Evolutionary conservation across 2,329 filamentous ascomycete genomes (phyloP), one percentile per base, ranked within the genome.

Genomic region (Ilyonectria mors-panacis): DNA sequence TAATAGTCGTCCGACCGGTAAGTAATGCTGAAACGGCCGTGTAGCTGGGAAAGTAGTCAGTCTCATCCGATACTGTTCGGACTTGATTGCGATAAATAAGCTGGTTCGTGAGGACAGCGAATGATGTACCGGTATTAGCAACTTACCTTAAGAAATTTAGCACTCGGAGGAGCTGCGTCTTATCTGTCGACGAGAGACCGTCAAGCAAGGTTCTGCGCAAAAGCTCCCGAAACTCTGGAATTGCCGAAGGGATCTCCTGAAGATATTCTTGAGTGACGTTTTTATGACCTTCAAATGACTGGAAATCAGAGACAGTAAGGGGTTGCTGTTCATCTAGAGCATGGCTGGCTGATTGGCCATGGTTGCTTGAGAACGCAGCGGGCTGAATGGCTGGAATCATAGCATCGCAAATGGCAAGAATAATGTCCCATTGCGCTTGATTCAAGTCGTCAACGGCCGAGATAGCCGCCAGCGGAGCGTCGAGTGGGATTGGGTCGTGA

Each of bases 361-460:
- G 17, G 3, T 48, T 51, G 15, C 15, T 15, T 4, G 44, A 44
- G n/a, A n/a, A 3, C 28, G 37, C 21, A 12, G 37, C 3, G 2
- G 48, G 23, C 26, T 63, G 21, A 28, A 63, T 9, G 1, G 60
- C 39, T 13, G 33, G 42, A 30, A 63, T 63, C 6, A 63, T 51
- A 44, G 60, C 53, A 42, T 63, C 60, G 26, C 60, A 63, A 44
- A 63, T 57, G 28, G 60, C n/a, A 26, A 63, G 33, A 4, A 63
- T 33, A 26, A 57, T 57, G 1, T 39, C 15, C 60, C 60, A 63
- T 51, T 63, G 60, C 15, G 30, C 26, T 33, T 44, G 17, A 21
- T 13, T 63, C 21, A 57, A 42, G 12, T 26, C 30, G 17, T 51
- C 60, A 19, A 30, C 48, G 9, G 42, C 8, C 23, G 51, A 35